Evolutionary conservation across 345 rosid species (phyloP).

Genomic region (Pistacia vera): DNA sequence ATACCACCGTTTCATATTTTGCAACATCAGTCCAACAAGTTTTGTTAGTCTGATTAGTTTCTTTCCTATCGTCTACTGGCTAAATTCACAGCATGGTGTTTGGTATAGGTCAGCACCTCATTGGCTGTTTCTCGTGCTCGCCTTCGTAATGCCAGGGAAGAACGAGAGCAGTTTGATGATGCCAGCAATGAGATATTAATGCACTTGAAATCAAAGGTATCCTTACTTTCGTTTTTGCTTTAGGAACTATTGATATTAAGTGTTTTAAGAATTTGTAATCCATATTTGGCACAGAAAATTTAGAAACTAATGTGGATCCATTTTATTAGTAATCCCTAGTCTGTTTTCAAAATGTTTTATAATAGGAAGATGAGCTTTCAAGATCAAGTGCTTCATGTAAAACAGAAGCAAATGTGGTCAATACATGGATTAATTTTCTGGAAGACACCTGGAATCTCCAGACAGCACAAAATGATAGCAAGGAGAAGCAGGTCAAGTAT

Average conservation of each 20-base stretch:
- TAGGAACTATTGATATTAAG: not conserved
- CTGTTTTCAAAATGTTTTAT: constrained; percentile 15
- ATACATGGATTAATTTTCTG: constrained; percentile 66
- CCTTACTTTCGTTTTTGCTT: not conserved
- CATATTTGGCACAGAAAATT: not conserved
- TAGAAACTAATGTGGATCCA: not conserved
- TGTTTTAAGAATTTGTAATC: not conserved
- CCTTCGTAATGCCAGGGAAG: constrained; percentile 79
- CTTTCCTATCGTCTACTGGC: constrained; percentile 11
- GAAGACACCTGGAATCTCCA: constrained; percentile 70
- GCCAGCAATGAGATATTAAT: constrained; percentile 81
- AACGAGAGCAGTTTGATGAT: constrained; percentile 89
- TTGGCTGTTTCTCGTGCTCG: constrained; percentile 60
- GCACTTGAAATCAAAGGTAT: constrained; percentile 80
- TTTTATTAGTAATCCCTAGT: not conserved
- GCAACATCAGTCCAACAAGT: not conserved
- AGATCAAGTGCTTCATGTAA: constrained; percentile 64
- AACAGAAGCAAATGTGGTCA: constrained; percentile 79
- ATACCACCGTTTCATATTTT: not conserved
- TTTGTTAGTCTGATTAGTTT: not conserved
- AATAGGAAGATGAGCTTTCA: constrained; percentile 84
- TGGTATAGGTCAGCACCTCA: constrained; percentile 65
- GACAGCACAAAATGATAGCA: constrained; percentile 44
- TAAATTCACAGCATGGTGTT: constrained; percentile 13
- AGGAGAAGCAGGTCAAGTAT: constrained; percentile 77